Evolutionary conservation across 2,329 filamentous ascomycete genomes (phyloP).

Genomic region (Lasiodiplodia theobromae): DNA sequence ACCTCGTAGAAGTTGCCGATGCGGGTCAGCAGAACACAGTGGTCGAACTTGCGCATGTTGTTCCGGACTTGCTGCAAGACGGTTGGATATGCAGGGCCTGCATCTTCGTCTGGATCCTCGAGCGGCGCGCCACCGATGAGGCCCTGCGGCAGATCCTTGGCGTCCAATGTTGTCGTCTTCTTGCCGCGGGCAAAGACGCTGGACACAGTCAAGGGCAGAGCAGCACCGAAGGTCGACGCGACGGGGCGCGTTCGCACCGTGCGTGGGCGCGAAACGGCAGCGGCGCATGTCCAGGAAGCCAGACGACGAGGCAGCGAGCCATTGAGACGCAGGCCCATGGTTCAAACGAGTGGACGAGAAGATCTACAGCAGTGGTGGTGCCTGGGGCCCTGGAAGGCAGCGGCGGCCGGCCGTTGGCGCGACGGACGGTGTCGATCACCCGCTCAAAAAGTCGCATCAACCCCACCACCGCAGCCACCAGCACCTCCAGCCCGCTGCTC

Average conservation of each 20-base stretch:
- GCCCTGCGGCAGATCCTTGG: constrained; percentile 63
- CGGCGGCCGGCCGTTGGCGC: background rate
- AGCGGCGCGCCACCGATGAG: constrained; percentile 54
- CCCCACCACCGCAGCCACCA: constrained; percentile 15
- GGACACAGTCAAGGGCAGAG: constrained; percentile 32
- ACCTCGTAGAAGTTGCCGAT: constrained; percentile 98
- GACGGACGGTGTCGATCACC: constrained; percentile 17
- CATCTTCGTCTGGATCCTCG: constrained; percentile 52
- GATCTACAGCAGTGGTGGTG: background rate
- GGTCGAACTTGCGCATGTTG: constrained; percentile 89
- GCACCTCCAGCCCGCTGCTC: background rate
- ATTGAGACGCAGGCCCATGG: constrained; percentile 13
- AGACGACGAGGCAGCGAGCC: background rate
- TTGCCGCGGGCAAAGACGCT: constrained; percentile 14
- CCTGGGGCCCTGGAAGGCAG: constrained; percentile 6
- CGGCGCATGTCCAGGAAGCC: background rate
- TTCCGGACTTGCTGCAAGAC: constrained; percentile 85
- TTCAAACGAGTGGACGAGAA: background rate
- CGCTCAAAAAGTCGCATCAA: constrained; percentile 24
- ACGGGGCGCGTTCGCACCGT: constrained; percentile 11
- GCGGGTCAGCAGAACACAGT: constrained; percentile 89
- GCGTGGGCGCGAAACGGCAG: background rate
- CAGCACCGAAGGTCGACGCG: constrained; percentile 11
- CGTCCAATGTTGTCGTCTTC: constrained; percentile 47
- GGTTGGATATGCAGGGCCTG: constrained; percentile 75